Evolutionary conservation across 768 basidiomycete genomes (phyloP).

Genomic region (Collybia mongolica): DNA sequence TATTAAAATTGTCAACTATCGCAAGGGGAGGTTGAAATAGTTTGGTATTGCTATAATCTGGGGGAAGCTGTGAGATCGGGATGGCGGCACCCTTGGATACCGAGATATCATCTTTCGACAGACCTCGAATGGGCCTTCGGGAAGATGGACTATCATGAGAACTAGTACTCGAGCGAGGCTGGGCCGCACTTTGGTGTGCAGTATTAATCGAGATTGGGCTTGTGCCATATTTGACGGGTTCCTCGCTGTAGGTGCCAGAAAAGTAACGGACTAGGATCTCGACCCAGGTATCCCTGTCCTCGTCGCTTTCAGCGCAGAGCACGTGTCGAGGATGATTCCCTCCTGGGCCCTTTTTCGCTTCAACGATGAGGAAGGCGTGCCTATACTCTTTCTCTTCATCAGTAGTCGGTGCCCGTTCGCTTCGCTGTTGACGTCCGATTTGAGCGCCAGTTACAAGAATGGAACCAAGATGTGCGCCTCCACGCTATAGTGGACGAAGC

Average conservation of each 20-base stretch:
- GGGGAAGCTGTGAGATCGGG: slow-evolving; percentile 55
- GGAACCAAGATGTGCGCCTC: slow-evolving; percentile 88
- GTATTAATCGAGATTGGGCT: slow-evolving; percentile 21
- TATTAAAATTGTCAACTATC: slow-evolving; percentile 31
- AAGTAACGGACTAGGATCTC: slow-evolving; percentile 89
- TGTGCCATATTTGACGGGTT: slow-evolving; percentile 43
- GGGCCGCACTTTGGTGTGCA: slow-evolving; percentile 28
- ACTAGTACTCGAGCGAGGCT: slow-evolving; percentile 56
- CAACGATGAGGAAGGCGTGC: slow-evolving; percentile 97
- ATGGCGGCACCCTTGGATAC: slow-evolving; percentile 46
- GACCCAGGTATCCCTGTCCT: slow-evolving; percentile 93
- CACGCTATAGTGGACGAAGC: slow-evolving; percentile 56
- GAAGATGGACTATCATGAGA: slow-evolving; percentile 35
- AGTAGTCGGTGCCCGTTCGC: slow-evolving; percentile 44
- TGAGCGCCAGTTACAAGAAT: slow-evolving; percentile 91
- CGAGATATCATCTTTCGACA: slow-evolving; percentile 60
- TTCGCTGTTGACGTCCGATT: slow-evolving; percentile 90
- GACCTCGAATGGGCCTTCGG: slow-evolving; percentile 39
- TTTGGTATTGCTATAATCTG: slow-evolving; percentile 57
- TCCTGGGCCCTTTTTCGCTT: slow-evolving; percentile 72
- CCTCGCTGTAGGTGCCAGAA: slow-evolving; percentile 77
- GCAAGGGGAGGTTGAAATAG: slow-evolving; percentile 48
- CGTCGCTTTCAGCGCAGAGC: slow-evolving; percentile 94
- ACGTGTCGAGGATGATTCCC: slow-evolving; percentile 82
- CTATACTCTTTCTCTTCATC: slow-evolving; percentile 93